Conservation (phyloP, 2,329 filamentous ascomycete species). For the Fusarium aywerte region DNA sequence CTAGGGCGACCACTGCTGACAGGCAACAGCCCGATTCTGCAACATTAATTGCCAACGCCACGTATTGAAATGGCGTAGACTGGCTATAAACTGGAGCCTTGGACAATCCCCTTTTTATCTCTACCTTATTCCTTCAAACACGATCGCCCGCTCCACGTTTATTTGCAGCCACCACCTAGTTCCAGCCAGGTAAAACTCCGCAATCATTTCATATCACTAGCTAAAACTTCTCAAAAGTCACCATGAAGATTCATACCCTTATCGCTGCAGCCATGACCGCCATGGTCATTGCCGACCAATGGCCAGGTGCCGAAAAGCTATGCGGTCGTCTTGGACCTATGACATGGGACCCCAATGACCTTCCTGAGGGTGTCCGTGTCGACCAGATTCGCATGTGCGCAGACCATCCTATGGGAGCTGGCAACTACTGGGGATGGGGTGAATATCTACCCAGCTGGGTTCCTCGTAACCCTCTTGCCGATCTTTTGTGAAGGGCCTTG, state of each 20-base stretch:
- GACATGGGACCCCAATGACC: conserved; percentile 26
- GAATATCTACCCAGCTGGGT: conserved; percentile 28
- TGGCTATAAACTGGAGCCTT: background rate
- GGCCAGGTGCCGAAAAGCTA: conserved; percentile 10
- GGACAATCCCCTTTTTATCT: background rate
- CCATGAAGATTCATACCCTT: conserved; percentile 15
- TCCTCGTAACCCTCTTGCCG: conserved; percentile 23
- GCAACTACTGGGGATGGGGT: conserved; percentile 33
- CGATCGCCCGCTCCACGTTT: background rate
- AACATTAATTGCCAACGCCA: background rate
- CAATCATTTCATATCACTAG: accelerated
- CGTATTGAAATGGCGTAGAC: background rate
- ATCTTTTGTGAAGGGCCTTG: background rate
- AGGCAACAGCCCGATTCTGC: background rate
- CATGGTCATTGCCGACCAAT: conserved; percentile 10
- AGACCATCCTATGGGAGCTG: conserved; percentile 21
- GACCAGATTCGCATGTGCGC: conserved; percentile 20
- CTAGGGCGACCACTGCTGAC: background rate
- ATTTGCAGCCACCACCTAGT: background rate
- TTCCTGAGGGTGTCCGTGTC: conserved; percentile 11
- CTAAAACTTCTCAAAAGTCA: background rate
- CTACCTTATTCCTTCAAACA: background rate
- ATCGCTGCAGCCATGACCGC: background rate
- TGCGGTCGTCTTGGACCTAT: conserved; percentile 31
- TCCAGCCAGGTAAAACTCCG: background rate